Conservation (phyloP, 2,329 filamentous ascomycete species). For the Cladosporium phlei region DNA sequence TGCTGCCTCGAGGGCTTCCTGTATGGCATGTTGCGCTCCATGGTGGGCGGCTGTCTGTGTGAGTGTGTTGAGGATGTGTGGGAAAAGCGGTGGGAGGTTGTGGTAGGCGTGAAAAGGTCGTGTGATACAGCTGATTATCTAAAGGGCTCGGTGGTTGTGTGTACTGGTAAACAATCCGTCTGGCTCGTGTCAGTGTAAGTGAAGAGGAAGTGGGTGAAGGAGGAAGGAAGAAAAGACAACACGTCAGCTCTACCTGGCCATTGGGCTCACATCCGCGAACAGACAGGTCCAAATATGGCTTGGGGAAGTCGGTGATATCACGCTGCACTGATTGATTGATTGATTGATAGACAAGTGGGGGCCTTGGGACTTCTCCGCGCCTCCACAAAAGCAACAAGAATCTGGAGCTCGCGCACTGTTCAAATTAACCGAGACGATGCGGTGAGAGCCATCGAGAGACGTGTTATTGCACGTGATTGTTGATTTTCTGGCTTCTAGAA, state of each 20-base stretch:
- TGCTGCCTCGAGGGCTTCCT: constrained; percentile 33
- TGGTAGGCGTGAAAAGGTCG: not conserved
- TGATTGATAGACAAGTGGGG: too few relatives aligned
- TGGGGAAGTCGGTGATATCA: constrained; percentile 9
- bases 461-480: too few relatives aligned
- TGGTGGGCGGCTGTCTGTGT: constrained; percentile 5
- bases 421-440: too few relatives aligned
- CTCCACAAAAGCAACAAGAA: not conserved
- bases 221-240: not conserved
- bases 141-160: not conserved
- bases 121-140: not conserved
- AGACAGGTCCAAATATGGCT: constrained; percentile 1
- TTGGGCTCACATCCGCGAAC: not conserved
- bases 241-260: constrained; percentile 8
- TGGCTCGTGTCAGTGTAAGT: too few relatives aligned
- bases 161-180: too few relatives aligned
- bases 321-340: too few relatives aligned
- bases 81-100: not conserved
- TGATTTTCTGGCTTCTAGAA: too few relatives aligned
- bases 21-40: constrained; percentile 25
- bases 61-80: not conserved
- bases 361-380: not conserved
- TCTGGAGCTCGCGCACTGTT: too few relatives aligned
- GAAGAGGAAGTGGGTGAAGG: not conserved
- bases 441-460: too few relatives aligned